Base-by-base conservation (phyloP, 1,139 yeast genomes). In the Trichomonascaceae sp. region DNA sequence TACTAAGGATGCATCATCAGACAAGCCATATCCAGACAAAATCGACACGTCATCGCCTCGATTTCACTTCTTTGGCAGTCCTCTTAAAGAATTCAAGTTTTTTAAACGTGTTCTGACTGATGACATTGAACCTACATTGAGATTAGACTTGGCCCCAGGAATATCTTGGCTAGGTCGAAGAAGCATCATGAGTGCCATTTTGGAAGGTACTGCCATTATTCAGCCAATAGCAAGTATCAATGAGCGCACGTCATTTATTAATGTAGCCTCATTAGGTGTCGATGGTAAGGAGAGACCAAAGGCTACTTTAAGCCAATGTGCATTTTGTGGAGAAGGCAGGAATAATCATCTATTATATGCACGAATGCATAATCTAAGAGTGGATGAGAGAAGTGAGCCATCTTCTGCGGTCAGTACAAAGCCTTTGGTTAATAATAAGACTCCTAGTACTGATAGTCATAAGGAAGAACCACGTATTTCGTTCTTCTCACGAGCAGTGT, bases 211-310 rank as follows among this genome's bases (percentile, higher is more conserved):
- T 49, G 90, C 88, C 7, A 78, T 83, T 13, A 84, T 93, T 45
- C 96, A 90, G 69, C 98, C 99, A 0, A 79, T 91, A 13, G 84
- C 90, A 54, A 95, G 93, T 0, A 79, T 86, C 41, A 89, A 88
- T 63, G 96, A 89, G 66, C n/a, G 24, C 12, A 32, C 49, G 9
- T 19, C 45, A n/a, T n/a, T 45, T 20, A 44, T 43, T 3, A 15
- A 39, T 22, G 44, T 39, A 3, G 45, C 44, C 12, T 24, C 38
- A 12, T 3, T 13, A 3, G 47, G 47, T 13, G 10, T 19, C 17
- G 19, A 46, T 3, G 20, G 10, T 7, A 47, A 50, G 51, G 73
- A 79, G 6, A 79, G 81, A 1, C 96, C 96, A 0, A 84, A 87
- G 46, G 96, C 96, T 0, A 79, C 84, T 18, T 74, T 78, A 54